Evolutionary conservation across 1,284 basidiomycete genomes (phyloP), one percentile per base, ranked within the genome.

Genomic region (Heterobasidion occidentale): DNA sequence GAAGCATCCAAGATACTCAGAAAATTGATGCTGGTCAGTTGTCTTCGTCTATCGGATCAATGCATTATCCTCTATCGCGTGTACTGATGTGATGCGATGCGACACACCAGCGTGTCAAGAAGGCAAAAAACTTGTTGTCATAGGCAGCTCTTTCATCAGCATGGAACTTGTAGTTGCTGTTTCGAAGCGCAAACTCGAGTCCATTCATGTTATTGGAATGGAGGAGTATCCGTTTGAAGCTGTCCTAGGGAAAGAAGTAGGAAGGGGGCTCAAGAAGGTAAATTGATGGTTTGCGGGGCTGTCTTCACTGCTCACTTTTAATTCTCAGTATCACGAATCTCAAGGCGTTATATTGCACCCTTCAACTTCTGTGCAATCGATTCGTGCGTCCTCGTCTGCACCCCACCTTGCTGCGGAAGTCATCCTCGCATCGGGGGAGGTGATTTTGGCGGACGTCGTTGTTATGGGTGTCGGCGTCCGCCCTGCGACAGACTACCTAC

Each of bases 71-170:
- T 9, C 38, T 17, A 12, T 53, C 14, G 17, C 17, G n/a, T 15
- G 8, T 15, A 20, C 53, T 47, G 56, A 42, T 53, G 14, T 56
- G 54, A 56, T 46, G 57, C 36, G 54, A 53, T 36, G 27, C 4
- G 27, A 27, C 27, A 27, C 27, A 27, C 6, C 36, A 83, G 81
- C 75, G 52, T 79, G 79, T 9, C 72, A 83, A 66, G 83, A 88
- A 65, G 89, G 89, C 34, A 88, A 91, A 65, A 80, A 84, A 55
- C 71, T 92, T 51, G 91, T 94, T 36, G 81, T 97, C 36, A 89
- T 97, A 60, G 94, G 94, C 1, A 90, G 87, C 36, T 92, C 89
- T 17, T 98, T 97, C 73, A 98, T 98, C 65, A 88, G 90, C 54
- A 92, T 98, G 89, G 94, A 98, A 70, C 76, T 93, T 9, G 92